Evolutionary conservation across 2,329 filamentous ascomycete species (phyloP).

Genomic region (Microcera coccophila): DNA sequence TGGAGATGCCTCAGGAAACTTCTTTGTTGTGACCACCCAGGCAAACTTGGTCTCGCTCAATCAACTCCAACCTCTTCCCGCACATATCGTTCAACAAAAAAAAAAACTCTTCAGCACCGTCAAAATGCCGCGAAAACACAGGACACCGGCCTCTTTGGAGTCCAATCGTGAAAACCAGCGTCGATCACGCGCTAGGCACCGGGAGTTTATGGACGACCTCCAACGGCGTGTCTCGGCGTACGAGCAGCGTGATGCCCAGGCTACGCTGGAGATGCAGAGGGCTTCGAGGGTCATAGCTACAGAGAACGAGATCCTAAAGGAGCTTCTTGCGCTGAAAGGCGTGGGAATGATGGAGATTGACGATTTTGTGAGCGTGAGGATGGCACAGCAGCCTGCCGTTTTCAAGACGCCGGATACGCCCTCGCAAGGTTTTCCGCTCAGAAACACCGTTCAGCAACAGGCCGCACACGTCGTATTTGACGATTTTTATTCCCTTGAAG

Average conservation of each 20-base stretch:
- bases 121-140: slow-evolving; percentile 20
- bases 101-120: neutral
- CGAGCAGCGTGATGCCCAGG: slow-evolving; percentile 40
- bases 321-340: slow-evolving; percentile 19
- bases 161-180: slow-evolving; percentile 44
- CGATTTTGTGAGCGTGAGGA: neutral
- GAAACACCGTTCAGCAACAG: neutral
- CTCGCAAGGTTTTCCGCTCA: neutral
- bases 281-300: slow-evolving; percentile 41
- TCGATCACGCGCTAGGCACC: slow-evolving; percentile 42
- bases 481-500: too few species aligned
- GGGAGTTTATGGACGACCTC: slow-evolving; percentile 41
- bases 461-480: neutral
- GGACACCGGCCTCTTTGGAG: slow-evolving; percentile 26
- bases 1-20: too few species aligned
- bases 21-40: too few species aligned
- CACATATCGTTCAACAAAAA: too few species aligned
- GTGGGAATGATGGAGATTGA: slow-evolving; percentile 19
- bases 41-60: too few species aligned
- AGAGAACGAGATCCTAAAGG: slow-evolving; percentile 40
- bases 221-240: slow-evolving; percentile 40
- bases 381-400: neutral
- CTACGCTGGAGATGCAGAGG: slow-evolving; percentile 46
- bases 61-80: too few species aligned
- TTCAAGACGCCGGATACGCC: neutral